phyloP scores from a whole-genome alignment of 352 stramenopile genomes.

The Phytophthora foliorum region DNA sequence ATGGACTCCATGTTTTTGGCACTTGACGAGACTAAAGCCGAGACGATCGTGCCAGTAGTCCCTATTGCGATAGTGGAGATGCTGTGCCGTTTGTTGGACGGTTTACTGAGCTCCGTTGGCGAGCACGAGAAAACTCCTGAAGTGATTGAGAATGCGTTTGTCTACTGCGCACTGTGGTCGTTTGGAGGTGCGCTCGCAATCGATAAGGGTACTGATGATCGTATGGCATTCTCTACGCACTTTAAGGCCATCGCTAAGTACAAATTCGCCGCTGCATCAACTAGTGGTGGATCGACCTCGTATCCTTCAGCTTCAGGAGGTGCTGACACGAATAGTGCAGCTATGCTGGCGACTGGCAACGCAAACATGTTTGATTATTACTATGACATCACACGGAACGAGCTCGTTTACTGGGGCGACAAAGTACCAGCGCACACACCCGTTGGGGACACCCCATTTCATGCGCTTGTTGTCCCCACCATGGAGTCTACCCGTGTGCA shows the following conservation, averaged over 20 bases:
- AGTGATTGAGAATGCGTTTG: constrained; percentile 95
- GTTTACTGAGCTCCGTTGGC: constrained; percentile 77
- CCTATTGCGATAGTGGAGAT: constrained; percentile 87
- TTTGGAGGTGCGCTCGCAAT: constrained; percentile 95
- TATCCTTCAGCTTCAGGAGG: constrained; percentile 4
- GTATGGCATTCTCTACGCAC: constrained; percentile 61
- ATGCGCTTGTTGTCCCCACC: constrained; percentile 79
- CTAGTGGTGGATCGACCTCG: constrained; percentile 1
- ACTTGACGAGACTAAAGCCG: constrained; percentile 75
- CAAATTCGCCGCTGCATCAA: constrained; percentile 47
- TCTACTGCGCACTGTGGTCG: constrained; percentile 96
- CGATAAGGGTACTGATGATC: constrained; percentile 78
- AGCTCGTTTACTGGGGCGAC: constrained; percentile 83
- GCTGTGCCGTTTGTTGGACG: constrained; percentile 95
- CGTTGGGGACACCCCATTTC: constrained; percentile 59
- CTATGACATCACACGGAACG: constrained; percentile 77
- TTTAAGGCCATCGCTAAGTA: constrained; percentile 84
- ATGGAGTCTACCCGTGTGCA: constrained; percentile 80
- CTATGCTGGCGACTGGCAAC: constrained; percentile 24
- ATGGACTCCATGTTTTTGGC: constrained; percentile 86
- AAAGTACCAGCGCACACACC: constrained; percentile 51
- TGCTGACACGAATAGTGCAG: constrained; percentile 21
- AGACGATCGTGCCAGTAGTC: constrained; percentile 62
- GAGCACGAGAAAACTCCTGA: constrained; percentile 89
- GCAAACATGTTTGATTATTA: constrained; percentile 83